These are phyloP conservation scores for Mortierella sp. DNA, from an alignment of 371 early-diverging fungal genomes.

Conservation along the genomic window DNA sequence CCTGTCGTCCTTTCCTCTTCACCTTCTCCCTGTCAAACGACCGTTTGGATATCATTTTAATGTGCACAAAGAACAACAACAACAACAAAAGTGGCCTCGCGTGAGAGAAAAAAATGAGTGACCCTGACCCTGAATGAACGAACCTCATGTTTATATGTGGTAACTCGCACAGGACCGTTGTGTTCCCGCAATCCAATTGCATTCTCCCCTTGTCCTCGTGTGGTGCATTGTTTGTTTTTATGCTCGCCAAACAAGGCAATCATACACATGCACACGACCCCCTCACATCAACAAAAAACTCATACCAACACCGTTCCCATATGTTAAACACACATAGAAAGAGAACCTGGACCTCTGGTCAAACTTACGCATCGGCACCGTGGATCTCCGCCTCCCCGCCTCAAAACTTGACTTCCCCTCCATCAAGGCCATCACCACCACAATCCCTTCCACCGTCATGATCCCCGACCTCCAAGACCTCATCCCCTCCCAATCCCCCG, in stretches of 20 bases:
- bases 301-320: neutral
- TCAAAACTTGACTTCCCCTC: neutral
- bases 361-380: conserved; percentile 43
- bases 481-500: conserved; percentile 11
- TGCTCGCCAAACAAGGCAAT: neutral
- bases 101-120: conserved; percentile 5
- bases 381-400: conserved; percentile 50
- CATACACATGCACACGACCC: neutral
- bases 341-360: conserved; percentile 56
- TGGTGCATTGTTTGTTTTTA: neutral
- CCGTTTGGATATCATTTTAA: neutral
- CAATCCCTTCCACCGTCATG: conserved; percentile 41
- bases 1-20: neutral
- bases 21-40: neutral
- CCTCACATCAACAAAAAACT: neutral
- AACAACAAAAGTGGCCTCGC: neutral
- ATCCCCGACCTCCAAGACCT: conserved; percentile 53
- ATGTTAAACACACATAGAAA: conserved; percentile 18
- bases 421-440: conserved; percentile 8
- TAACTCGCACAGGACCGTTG: neutral
- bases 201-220: neutral
- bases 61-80: neutral
- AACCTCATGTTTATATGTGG: neutral
- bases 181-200: neutral
- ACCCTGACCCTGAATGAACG: neutral